A percentile compares a stretch with the other conserved stretches of the same genome.
Conservation (phyloP, 208 protist genomes). For the Phytomonas sp. region DNA sequence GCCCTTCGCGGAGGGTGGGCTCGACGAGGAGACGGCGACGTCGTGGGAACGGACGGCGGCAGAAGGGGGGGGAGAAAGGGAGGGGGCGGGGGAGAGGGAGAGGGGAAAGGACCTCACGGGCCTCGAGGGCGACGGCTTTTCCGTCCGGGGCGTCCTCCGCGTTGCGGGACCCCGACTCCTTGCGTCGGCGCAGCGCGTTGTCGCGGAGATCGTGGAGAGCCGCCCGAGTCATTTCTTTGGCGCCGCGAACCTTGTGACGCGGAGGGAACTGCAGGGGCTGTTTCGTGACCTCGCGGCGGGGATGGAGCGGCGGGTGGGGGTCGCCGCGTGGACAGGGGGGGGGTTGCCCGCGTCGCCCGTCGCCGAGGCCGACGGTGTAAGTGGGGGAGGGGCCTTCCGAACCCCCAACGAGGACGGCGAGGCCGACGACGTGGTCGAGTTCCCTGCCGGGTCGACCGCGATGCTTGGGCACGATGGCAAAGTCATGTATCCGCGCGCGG, state of each 20-base stretch:
- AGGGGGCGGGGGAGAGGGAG: neutral
- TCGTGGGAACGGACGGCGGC: neutral
- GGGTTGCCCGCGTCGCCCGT: neutral
- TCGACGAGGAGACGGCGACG: conserved; percentile 34
- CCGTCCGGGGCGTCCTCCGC: conserved; percentile 32
- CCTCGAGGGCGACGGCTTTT: conserved; percentile 26
- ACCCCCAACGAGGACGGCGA: conserved; percentile 9
- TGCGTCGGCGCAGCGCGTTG: conserved; percentile 21
- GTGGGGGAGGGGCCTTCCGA: conserved; percentile 7
- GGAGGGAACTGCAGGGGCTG: conserved; percentile 24
- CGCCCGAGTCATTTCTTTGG: conserved; percentile 29
- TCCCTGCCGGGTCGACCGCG: conserved; percentile 27
- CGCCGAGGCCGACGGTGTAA: neutral
- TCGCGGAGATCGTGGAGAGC: conserved; percentile 22
- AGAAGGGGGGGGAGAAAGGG: neutral
- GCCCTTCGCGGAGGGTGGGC: conserved; percentile 28
- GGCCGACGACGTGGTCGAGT: conserved; percentile 35
- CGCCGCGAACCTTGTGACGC: conserved; percentile 29
- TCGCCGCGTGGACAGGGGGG: conserved; percentile 26
- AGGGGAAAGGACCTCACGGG: neutral
- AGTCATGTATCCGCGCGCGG: neutral
- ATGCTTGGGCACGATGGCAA: conserved; percentile 24
- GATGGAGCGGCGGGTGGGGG: conserved; percentile 35
- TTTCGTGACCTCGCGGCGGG: conserved; percentile 24
- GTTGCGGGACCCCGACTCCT: conserved; percentile 36